Conservation (phyloP, 164 flowering plant genomes). For the Annona cherimola region DNA sequence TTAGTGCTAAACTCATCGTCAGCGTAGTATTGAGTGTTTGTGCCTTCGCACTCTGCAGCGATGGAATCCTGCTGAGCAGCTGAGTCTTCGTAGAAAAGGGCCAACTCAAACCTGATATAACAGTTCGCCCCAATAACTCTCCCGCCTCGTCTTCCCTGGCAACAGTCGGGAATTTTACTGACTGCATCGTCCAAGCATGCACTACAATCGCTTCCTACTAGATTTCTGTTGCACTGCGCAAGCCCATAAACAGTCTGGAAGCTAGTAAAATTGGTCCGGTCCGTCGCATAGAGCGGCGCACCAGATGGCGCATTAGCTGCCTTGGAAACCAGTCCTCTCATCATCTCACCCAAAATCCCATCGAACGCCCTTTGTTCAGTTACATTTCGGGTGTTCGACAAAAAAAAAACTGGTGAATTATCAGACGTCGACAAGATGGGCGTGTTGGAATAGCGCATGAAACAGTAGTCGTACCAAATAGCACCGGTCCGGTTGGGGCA, state of each 20-base stretch:
- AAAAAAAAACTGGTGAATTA: no score
- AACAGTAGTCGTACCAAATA: constrained; percentile 32
- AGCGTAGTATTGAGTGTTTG: constrained; percentile 7
- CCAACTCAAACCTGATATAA: constrained; percentile 32
- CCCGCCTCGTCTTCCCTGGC: constrained; percentile 24
- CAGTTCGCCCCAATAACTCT: constrained; percentile 30
- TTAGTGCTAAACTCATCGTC: constrained; percentile 13
- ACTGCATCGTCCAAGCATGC: constrained; percentile 22
- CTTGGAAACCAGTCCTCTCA: constrained; percentile 11
- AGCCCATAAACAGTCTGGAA: constrained; percentile 24
- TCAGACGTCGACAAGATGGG: constrained; percentile 11
- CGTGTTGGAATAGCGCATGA: constrained; percentile 24
- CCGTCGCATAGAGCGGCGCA: constrained; percentile 24
- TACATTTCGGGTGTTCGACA: constrained; percentile 11
- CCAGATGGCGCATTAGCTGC: constrained; percentile 24
- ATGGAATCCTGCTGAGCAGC: no score
- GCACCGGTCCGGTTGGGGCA: constrained; percentile 24
- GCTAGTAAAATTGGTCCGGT: not conserved
- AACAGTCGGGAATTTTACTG: constrained; percentile 4
- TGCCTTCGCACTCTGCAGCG: not conserved
- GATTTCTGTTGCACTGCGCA: constrained; percentile 37
- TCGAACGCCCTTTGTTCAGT: constrained; percentile 17
- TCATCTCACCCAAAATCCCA: constrained; percentile 4
- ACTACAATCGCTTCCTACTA: constrained; percentile 21
- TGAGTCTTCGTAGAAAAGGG: constrained; percentile 14